Conservation (phyloP, 2,329 filamentous ascomycete genomes). For the Xylariaceae sp. region DNA sequence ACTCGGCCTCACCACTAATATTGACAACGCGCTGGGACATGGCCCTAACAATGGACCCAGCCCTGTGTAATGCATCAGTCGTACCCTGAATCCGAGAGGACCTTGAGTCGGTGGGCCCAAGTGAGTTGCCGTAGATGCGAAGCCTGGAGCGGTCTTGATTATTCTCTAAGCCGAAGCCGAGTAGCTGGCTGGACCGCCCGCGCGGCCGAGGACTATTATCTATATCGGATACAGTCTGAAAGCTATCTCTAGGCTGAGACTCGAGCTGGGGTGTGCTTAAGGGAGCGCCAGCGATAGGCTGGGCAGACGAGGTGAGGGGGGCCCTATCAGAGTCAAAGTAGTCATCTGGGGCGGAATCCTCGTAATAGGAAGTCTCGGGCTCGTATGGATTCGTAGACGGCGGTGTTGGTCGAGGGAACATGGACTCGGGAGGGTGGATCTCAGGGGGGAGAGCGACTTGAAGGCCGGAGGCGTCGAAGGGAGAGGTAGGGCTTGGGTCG, state of each 20-base stretch:
- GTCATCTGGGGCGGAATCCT: constrained; percentile 36
- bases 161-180: constrained; percentile 52
- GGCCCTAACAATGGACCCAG: constrained; percentile 69
- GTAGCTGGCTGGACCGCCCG: constrained; percentile 46
- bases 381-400: constrained; percentile 30
- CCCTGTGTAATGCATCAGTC: constrained; percentile 59
- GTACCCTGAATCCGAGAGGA: constrained; percentile 59
- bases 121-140: constrained; percentile 52
- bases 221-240: constrained; percentile 50
- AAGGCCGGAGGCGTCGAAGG: constrained; percentile 48
- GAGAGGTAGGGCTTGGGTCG: constrained; percentile 39
- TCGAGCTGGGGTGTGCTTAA: constrained; percentile 36
- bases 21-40: constrained; percentile 99
- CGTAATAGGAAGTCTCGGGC: constrained; percentile 38
- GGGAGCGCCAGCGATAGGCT: constrained; percentile 50
- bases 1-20: constrained; percentile 84
- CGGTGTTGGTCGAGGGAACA: constrained; percentile 26
- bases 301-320: constrained; percentile 51
- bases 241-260: constrained; percentile 46
- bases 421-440: constrained; percentile 34
- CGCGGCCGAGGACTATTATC: constrained; percentile 46
- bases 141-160: constrained; percentile 46
- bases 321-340: constrained; percentile 53
- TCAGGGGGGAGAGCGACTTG: constrained; percentile 52
- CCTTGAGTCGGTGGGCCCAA: constrained; percentile 46